Base-by-base conservation (phyloP, 352 stramenopile genomes). In the Pythium rishiriense region DNA sequence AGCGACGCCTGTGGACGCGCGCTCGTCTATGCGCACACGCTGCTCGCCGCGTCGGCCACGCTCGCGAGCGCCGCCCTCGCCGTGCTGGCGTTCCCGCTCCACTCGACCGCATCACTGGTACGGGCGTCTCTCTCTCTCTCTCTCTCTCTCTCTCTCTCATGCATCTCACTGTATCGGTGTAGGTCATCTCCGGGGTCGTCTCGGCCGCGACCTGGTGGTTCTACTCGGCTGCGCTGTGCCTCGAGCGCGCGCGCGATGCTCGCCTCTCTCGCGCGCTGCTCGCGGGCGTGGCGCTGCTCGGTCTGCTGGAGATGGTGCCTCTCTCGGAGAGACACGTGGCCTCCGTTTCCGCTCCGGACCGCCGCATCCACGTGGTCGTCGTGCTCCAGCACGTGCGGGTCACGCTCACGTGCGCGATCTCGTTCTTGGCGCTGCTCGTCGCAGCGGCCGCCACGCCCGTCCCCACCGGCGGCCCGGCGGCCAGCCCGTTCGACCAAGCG, bases 401-500 rank as follows among this genome's bases (percentile, higher is more conserved):
- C 29, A 33, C 43, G 15, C 35, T 70, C 17, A 57, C 43, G 6
- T 33, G 11, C 31, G 45, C 25, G 4, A 47, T 67, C 25, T 37
- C 55, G 17, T n/a, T 57, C 28, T 14, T 58, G 19, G 58, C 52
- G 0, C 19, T 72, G 22, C 19, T 48, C 4, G 26, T 67, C 45
- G 46, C 54, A 2, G 43, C 50, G 24, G 17, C 50, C 5, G 26
- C 39, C 14, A 9, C 47, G 7, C 53, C 49, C 5, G 17, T 47
- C 19, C 21, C 21, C n/a, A 8, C 35, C 54, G 49, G 10, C 11
- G 26, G 28, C 21, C 1, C 2, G 12, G 22, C 41, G 35, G n/a
- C 45, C 17, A 70, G 48, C 49, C 31, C 61, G n/a, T 78, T 91
- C 33, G 84, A 93, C 48, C 66, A 58, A 15, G 79, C 82, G 1